These are phyloP conservation scores for Hyphopichia pseudoburtonii DNA, from an alignment of 1,139 yeast species.

Conservation along the genomic window DNA sequence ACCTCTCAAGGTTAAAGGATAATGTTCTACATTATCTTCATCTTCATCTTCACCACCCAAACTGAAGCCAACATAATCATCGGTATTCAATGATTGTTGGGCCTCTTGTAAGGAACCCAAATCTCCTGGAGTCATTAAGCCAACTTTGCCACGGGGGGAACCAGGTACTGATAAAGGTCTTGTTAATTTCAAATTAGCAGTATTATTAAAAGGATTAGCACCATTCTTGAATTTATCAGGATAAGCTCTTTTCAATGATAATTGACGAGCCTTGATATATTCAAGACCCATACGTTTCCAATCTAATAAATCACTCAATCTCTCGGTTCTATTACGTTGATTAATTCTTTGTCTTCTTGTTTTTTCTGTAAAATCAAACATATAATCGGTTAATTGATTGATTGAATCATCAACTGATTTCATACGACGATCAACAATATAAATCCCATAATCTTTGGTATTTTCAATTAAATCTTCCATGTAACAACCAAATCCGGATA, in stretches of 20 bases:
- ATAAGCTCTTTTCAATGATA: slow-evolving; percentile 89
- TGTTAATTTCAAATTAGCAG: slow-evolving; percentile 66
- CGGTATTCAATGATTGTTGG: slow-evolving; percentile 67
- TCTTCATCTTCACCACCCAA: slow-evolving; percentile 57
- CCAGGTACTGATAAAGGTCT: slow-evolving; percentile 96
- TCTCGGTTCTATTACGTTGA: slow-evolving; percentile 95
- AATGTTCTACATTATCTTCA: slow-evolving; percentile 27
- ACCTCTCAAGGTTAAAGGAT: slow-evolving; percentile 49
- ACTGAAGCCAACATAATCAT: slow-evolving; percentile 78
- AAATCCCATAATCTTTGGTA: slow-evolving; percentile 93
- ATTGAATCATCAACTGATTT: slow-evolving; percentile 93
- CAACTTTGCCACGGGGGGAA: slow-evolving; percentile 68
- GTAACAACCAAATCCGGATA: slow-evolving; percentile 97
- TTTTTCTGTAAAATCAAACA: slow-evolving; percentile 86
- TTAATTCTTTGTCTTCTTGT: slow-evolving; percentile 96
- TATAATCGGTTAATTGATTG: slow-evolving; percentile 82
- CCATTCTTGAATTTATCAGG: slow-evolving; percentile 76
- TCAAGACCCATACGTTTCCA: slow-evolving; percentile 99
- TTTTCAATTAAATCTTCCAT: slow-evolving; percentile 98
- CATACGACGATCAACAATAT: slow-evolving; percentile 92
- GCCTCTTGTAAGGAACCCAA: slow-evolving; percentile 95
- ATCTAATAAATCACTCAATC: slow-evolving; percentile 87
- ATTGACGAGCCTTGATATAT: slow-evolving; percentile 90
- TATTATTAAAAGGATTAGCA: slow-evolving; percentile 60
- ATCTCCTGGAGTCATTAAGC: slow-evolving; percentile 95